Conservation (phyloP, 768 basidiomycete species). For the Hemileccinum impolitum region DNA sequence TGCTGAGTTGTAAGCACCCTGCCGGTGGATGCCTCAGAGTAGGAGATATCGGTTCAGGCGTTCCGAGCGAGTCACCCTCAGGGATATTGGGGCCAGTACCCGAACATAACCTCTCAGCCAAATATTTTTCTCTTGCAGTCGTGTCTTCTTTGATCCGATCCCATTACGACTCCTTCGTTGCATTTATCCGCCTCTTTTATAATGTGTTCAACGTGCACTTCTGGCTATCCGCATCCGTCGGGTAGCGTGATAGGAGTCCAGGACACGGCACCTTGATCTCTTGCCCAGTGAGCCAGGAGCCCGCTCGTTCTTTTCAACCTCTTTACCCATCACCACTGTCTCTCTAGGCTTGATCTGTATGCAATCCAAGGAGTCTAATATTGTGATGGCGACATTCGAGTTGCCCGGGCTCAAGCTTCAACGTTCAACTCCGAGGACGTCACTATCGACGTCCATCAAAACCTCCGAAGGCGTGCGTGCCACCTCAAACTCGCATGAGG, state of each 20-base stretch:
- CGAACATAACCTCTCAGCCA: background rate
- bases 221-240: background rate
- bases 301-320: too few relatives aligned
- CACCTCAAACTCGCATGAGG: constrained; percentile 30
- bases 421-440: constrained; percentile 50
- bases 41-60: too few relatives aligned
- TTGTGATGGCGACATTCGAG: constrained; percentile 52
- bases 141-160: background rate
- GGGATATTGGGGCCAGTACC: too few relatives aligned
- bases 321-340: too few relatives aligned
- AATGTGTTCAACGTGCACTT: background rate
- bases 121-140: background rate
- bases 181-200: background rate
- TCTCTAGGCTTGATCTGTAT: too few relatives aligned
- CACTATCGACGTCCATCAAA: constrained; percentile 41
- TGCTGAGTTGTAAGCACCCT: background rate
- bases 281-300: too few relatives aligned
- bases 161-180: background rate
- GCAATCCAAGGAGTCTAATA: constrained; percentile 38
- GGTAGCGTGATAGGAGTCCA: too few relatives aligned
- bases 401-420: constrained; percentile 49
- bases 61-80: background rate
- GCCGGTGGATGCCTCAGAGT: background rate
- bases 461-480: constrained; percentile 45
- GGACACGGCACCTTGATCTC: background rate